A percentile compares a stretch with the other conserved stretches of the same genome.
Conservation (phyloP, 306 rosid genomes). For the Senna siamea region DNA sequence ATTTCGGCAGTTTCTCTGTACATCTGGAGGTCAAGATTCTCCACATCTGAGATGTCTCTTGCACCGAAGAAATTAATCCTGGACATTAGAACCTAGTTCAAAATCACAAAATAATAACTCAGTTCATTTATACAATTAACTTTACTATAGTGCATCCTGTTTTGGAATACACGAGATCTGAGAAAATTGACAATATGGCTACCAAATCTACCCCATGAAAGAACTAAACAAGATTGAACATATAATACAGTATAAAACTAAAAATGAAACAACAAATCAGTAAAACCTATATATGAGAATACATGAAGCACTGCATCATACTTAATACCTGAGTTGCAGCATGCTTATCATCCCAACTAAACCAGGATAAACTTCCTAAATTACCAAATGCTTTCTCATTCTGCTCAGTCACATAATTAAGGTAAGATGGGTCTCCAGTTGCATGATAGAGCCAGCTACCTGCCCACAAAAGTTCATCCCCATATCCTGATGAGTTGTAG, state of each 20-base stretch:
- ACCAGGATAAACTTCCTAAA: constrained; percentile 65
- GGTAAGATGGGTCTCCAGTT: constrained; percentile 56
- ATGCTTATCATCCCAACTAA: constrained; percentile 85
- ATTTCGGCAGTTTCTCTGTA: constrained; percentile 68
- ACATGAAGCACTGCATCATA: no score
- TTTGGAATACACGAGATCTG: not conserved
- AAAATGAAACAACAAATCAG: no score
- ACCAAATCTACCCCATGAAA: constrained; percentile 12
- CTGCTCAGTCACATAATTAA: constrained; percentile 59
- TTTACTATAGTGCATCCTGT: not conserved
- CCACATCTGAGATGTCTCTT: constrained; percentile 40
- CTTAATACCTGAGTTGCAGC: constrained; percentile 61
- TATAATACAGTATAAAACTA: not conserved
- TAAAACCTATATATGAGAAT: no score
- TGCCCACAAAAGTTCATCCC: constrained; percentile 85
- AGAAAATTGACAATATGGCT: constrained; percentile 5
- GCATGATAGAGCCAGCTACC: constrained; percentile 74
- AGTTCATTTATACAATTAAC: not conserved
- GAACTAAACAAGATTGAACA: constrained; percentile 2
- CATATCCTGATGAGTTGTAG: constrained; percentile 79
- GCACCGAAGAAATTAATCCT: constrained; percentile 62
- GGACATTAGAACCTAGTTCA: constrained; percentile 67
- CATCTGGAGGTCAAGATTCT: constrained; percentile 68
- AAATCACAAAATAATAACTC: constrained; percentile 30
- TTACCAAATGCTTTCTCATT: constrained; percentile 48